Base-by-base conservation (phyloP, 1,139 yeast species). In the Geotrichum carabidarum region DNA sequence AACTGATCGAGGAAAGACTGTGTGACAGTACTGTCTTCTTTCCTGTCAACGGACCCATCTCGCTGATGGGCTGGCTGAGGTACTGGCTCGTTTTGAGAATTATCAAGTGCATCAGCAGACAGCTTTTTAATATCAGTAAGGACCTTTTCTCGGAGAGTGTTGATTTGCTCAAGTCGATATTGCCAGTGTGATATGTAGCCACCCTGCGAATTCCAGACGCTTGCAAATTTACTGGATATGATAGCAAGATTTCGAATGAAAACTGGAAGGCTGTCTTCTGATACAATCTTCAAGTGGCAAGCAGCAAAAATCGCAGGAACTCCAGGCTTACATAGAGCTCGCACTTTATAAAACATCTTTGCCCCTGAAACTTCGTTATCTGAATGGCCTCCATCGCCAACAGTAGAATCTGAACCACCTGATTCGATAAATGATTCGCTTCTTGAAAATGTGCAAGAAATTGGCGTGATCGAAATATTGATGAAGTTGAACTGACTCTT, bases 401-500 rank as follows among this genome's bases (percentile, higher is more conserved):
- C 15, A 14, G 15, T 14, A 31, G 46, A 31, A 2, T 37, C 31
- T 11, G 50, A 15, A 12, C n/a, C 15, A 37, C 2, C 15, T 12
- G 18, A 34, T 6, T 44, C 55, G 4, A 45, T 35, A 37, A 51
- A 52, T 15, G 44, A 41, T 1, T 43, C 48, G 32, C 50, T 50
- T 12, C 53, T 37, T 6, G 55, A 53, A 15, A 65, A 62, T 18
- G 65, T 59, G 35, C 60, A 68, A 17, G 74, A 67, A 58, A 82
- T 84, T 0, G 95, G 95, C 7, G 85, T 76, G 37, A 89, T 80
- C 37, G 88, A 94, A 60, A 89, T 81, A 62, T 84, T 86, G 66
- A 89, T 75, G 68, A 88, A 88, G 63, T 86, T 88, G 74, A 89
- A 89, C 69, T 89, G 95, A 14, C 90, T 80, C 65, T 80, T 79